phyloP scores from a whole-genome alignment of 306 rosid species.

The cucumber (Cucumis sativus) region Cucumber_9930_V3 NC_026660.2:597501-598000 shows the following conservation, averaged over 20 bases:
- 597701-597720: neutral
- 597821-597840: neutral
- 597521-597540: neutral
- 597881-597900: neutral
- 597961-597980: too few relatives aligned
- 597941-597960: neutral
- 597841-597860: neutral
- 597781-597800: neutral
- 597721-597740: neutral
- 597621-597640: neutral
- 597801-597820: neutral
- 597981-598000: too few relatives aligned
- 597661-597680: neutral
- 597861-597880: neutral
- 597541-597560: neutral
- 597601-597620: neutral
- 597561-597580: neutral
- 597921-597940: neutral
- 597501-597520: neutral
- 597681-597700: neutral
- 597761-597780: neutral
- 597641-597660: neutral
- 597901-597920: neutral
- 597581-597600: neutral
- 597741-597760: neutral